phyloP scores from a whole-genome alignment of 441 rosid genomes.

The Bruguiera hainesii region DNA sequence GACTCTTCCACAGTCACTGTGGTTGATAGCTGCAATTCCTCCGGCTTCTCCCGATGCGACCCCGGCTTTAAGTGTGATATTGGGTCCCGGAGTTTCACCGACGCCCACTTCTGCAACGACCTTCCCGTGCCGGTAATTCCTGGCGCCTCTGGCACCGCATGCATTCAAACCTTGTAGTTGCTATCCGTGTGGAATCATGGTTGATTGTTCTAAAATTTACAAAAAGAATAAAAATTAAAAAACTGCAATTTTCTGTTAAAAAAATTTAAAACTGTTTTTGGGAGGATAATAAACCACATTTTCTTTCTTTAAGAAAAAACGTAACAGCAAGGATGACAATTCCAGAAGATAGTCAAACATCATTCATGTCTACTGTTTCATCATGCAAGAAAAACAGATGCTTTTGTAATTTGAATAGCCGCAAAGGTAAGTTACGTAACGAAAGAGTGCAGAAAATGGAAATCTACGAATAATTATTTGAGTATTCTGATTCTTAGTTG shows the following conservation, averaged over 20 bases:
- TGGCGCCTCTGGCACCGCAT: neutral
- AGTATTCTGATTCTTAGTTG: slow-evolving; percentile 3
- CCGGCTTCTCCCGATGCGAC: slow-evolving; percentile 46
- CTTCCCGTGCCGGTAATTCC: slow-evolving; percentile 76
- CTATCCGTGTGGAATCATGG: no score
- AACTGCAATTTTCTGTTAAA: no score
- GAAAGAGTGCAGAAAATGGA: no score
- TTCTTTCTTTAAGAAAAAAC: no score
- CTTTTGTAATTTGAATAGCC: no score
- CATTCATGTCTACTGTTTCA: slow-evolving; percentile 1
- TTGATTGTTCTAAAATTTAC: no score
- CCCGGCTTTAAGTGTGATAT: slow-evolving; percentile 35
- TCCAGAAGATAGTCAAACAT: neutral
- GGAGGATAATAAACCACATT: no score
- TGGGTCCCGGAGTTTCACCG: slow-evolving; percentile 36
- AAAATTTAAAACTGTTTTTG: no score
- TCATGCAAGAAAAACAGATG: neutral
- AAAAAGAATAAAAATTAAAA: no score
- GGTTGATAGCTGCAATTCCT: slow-evolving; percentile 63
- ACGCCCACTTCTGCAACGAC: slow-evolving; percentile 53
- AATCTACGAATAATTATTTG: neutral
- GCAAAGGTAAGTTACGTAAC: no score
- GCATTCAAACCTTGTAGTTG: neutral
- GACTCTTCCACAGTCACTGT: slow-evolving; percentile 60
- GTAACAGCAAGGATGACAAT: neutral